These are phyloP conservation scores for Trichosporon sp. DNA, from an alignment of 1,284 basidiomycete genomes.

Conservation along the genomic window DNA sequence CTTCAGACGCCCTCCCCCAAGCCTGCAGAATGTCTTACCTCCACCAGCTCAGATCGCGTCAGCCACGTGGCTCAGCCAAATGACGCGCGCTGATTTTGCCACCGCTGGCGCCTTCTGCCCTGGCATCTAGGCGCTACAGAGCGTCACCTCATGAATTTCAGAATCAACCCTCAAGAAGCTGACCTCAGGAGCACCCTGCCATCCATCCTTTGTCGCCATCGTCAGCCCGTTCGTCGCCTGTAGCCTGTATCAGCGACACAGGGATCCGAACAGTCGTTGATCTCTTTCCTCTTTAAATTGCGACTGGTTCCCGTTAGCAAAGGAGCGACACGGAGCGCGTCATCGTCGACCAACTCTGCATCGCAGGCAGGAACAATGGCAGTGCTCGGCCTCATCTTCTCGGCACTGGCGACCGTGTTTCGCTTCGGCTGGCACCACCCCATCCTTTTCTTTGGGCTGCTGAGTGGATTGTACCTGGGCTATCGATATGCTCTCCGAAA, in stretches of 20 bases:
- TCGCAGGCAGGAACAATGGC: not conserved
- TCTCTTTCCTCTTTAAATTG: too few species aligned
- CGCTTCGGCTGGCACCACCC: not conserved
- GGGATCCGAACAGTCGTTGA: too few species aligned
- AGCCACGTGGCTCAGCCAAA: not conserved
- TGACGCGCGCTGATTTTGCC: not conserved
- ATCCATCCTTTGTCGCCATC: not conserved
- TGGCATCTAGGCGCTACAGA: too few species aligned
- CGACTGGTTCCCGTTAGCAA: too few species aligned
- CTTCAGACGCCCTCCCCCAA: not conserved
- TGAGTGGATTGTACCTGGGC: not conserved
- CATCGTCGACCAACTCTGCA: not conserved
- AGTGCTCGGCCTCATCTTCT: not conserved
- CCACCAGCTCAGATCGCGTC: not conserved
- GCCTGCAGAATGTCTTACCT: not conserved
- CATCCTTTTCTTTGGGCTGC: conserved; percentile 2
- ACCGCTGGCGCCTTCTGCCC: not conserved
- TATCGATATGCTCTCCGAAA: not conserved
- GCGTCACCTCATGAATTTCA: not conserved
- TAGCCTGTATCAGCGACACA: too few species aligned
- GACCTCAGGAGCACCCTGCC: not conserved
- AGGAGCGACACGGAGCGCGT: too few species aligned
- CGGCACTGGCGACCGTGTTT: not conserved
- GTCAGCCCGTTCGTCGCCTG: not conserved
- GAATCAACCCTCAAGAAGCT: not conserved